Base-by-base conservation (phyloP, 2,329 filamentous ascomycete species). In the Ophiobolus disseminans region DNA sequence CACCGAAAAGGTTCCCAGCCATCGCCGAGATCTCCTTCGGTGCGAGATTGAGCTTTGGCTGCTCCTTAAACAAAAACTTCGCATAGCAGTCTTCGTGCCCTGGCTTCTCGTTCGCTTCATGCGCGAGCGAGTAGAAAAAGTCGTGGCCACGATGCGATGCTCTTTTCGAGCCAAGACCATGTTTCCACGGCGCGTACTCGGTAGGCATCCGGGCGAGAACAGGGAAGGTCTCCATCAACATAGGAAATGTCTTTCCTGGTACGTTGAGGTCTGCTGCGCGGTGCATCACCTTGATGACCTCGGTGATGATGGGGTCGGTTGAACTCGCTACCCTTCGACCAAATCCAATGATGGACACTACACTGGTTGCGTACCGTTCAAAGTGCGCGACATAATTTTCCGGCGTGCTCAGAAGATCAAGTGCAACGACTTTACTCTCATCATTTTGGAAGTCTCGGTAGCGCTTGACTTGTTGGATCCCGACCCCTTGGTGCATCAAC, bases 361-460 rank as follows among this genome's bases (percentile, higher is more conserved):
- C 80, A 40, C 78, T 80, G 0, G 80, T 81, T 9, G 81, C 80
- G 75, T 73, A 75, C 9, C 81, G 73, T 68, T 83, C 80, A 37
- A 82, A 78, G 46, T 82, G 80, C 53, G 76, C 78, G 13, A 82
- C 80, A 49, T 79, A 83, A 10, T 77, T 70, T 4, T 72, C 68
- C 0, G 80, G 78, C 2, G 68, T 70, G 1, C 55, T 63, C 4
- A 82, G 65, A 6, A 82, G 59, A 50, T 81, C 77, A 19, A 73
- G 72, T 1, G 80, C 80, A 14, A 82, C 76, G 4, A 82, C 68
- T 39, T 76, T 77, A 62, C 80, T 83, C 69, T 85, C 82, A 54
- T 82, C 78, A 58, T 85, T 82, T 60, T 86, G 82, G 49, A 85
- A 84, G 2, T 78, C 75, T 2, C 83, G 73, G 48, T 85, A 86